Base-by-base conservation (phyloP, 148 eudicot genomes). In the Camellia japonica region DNA sequence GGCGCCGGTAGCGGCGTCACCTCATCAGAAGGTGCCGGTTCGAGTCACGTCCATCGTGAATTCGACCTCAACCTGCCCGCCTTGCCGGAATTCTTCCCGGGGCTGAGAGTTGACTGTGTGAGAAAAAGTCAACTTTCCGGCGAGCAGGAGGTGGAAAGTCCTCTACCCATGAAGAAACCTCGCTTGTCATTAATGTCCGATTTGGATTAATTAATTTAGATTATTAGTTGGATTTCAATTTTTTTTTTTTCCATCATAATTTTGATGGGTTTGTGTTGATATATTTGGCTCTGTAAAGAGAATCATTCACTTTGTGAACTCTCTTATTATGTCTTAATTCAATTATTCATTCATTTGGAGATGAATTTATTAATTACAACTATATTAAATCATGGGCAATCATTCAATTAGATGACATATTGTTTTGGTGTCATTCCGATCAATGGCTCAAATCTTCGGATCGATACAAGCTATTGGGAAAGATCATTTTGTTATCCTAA, bases 61-160 rank as follows among this genome's bases (percentile, higher is more conserved):
- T 82, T 93, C 56, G 97, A 93, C 81, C 72, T 93, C 71, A 93
- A 93, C 83, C 0, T 84, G 68, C 97, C 92, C 51, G 88, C 91
- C 13, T n/a, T 69, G 69, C 88, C 92, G 56, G 92, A 88, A n/a
- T 47, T 73, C 3, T 65, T 18, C 13, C 41, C 55, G 80, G 77
- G 19, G 65, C 82, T 89, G 72, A 79, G 64, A 86, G 87, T 89
- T 86, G 89, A 86, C 89, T 81, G 80, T 4, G 82, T 58, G 4
- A 55, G 54, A n/a, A 77, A 80, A 71, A 74, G 85, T 81, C 83
- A 80, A 81, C 78, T 74, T 8, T 2, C 66, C 43, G 83, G 81
- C 38, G 96, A 92, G 8, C 89, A 90, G 59, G 97, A 92, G 74
- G 92, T 83, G 62, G 91, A 90, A 77, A 93, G 97, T 60, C 93